Conservation (phyloP, 2,329 filamentous ascomycete species). For the Paracamarosporium sp. region DNA sequence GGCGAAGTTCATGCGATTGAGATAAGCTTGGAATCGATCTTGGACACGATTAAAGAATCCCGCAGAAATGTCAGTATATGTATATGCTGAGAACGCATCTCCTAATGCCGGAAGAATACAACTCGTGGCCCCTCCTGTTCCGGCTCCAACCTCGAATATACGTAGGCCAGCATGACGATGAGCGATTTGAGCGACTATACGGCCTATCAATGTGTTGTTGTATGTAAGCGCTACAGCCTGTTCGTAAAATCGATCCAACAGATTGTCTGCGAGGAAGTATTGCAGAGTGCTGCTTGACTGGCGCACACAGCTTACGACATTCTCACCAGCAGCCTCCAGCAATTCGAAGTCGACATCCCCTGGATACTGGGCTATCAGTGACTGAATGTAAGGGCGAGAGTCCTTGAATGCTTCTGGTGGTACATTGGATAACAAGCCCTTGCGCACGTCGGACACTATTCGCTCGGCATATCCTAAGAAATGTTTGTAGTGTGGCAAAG, state of each 20-base stretch:
- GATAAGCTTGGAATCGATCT: slow-evolving; percentile 1
- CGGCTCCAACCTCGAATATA: slow-evolving; percentile 21
- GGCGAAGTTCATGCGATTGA: slow-evolving; percentile 1
- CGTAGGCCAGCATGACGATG: slow-evolving; percentile 20
- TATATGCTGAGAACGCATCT: slow-evolving; percentile 15
- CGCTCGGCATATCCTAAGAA: slow-evolving; percentile 11
- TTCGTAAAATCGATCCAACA: slow-evolving; percentile 23
- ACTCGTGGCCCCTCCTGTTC: slow-evolving; percentile 14
- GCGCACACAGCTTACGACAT: slow-evolving; percentile 9
- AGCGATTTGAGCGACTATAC: slow-evolving; percentile 17
- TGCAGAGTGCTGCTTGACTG: slow-evolving; percentile 13
- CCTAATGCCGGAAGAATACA: neutral
- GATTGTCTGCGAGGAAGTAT: slow-evolving; percentile 12
- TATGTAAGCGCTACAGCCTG: slow-evolving; percentile 2
- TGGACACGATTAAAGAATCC: slow-evolving; percentile 18
- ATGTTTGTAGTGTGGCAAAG: slow-evolving; percentile 8
- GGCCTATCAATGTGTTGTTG: slow-evolving; percentile 1
- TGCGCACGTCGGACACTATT: slow-evolving; percentile 2
- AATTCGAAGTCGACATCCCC: slow-evolving; percentile 7
- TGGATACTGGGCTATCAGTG: slow-evolving; percentile 5
- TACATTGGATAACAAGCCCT: neutral
- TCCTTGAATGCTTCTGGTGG: slow-evolving; percentile 5
- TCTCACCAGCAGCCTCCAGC: slow-evolving; percentile 12
- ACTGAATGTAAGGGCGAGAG: slow-evolving; percentile 8
- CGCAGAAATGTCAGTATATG: slow-evolving; percentile 28